A percentile compares a stretch with the other conserved stretches of the same genome.
Conservation (phyloP, 495 filamentous ascomycete genomes). For the Tuber indicum region DNA sequence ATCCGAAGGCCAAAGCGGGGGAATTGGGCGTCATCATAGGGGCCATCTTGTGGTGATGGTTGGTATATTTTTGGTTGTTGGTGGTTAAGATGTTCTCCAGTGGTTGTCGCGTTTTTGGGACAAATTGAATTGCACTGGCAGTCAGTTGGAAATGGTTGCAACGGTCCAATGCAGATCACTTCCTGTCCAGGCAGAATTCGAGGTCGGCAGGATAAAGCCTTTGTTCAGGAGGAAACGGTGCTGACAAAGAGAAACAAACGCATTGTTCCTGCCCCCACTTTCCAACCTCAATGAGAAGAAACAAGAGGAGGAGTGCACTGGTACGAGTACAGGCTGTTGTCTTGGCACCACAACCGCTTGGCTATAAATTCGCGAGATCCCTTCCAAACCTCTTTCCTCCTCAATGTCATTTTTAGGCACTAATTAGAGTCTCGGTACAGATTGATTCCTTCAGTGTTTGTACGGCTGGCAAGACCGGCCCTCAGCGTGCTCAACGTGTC, state of each 20-base stretch:
- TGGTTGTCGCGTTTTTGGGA: constrained; percentile 7
- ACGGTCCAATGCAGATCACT: constrained; percentile 13
- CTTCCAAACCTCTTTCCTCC: constrained; percentile 43
- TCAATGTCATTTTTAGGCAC: constrained; percentile 81
- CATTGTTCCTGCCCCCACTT: constrained; percentile 3
- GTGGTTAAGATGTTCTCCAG: background rate
- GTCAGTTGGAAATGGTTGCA: constrained; percentile 18
- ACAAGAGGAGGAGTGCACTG: constrained; percentile 7
- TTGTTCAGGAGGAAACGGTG: background rate
- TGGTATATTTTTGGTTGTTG: constrained; percentile 4
- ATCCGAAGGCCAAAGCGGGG: constrained; percentile 11
- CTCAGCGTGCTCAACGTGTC: constrained; percentile 98
- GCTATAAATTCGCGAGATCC: constrained; percentile 31
- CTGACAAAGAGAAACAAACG: background rate
- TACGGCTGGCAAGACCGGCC: constrained; percentile 60
- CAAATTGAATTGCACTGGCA: constrained; percentile 13
- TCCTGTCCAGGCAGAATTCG: background rate
- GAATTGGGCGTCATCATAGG: constrained; percentile 25
- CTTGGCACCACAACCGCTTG: constrained; percentile 14
- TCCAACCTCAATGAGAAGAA: background rate
- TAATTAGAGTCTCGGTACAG: constrained; percentile 99
- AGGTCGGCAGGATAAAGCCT: constrained; percentile 16
- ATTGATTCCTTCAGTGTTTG: constrained; percentile 79
- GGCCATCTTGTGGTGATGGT: constrained; percentile 29
- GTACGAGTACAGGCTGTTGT: background rate